Conservation (phyloP, 225 moss, liverwort and hornwort genomes). For the Pleurozium schreberi region DNA sequence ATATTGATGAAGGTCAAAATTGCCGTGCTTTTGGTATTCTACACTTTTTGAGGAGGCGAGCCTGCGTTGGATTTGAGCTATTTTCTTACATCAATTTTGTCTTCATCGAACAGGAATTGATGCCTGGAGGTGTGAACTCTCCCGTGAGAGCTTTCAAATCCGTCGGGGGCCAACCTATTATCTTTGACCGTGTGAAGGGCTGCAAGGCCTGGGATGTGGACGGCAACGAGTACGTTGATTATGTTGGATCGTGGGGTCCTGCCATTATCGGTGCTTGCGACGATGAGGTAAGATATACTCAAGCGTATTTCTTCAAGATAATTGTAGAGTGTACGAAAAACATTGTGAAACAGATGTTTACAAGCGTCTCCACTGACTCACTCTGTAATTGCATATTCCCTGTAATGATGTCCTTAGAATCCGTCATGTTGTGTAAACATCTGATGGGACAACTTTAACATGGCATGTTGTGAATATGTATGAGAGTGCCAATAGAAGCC, state of each 20-base stretch:
- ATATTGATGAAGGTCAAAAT: neutral
- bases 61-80: neutral
- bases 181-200: slow-evolving; percentile 93
- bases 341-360: neutral
- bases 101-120: slow-evolving; percentile 49
- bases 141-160: slow-evolving; percentile 97
- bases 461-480: neutral
- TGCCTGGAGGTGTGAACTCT: slow-evolving; percentile 98
- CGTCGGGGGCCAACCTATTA: slow-evolving; percentile 88
- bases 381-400: neutral
- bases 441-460: neutral
- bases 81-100: neutral
- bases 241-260: slow-evolving; percentile 97
- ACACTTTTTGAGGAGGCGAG: neutral
- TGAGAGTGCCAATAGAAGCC: neutral
- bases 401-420: neutral
- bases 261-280: slow-evolving; percentile 90
- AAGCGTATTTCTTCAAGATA: neutral
- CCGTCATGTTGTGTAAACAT: neutral
- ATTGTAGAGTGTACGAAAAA: neutral
- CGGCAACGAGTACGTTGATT: slow-evolving; percentile 89
- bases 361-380: neutral
- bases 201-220: slow-evolving; percentile 85
- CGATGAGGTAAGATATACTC: slow-evolving; percentile 34
- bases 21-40: neutral